Evolutionary conservation across 2,329 filamentous ascomycete genomes (phyloP).

Genomic region (Corinectria fuckeliana): DNA sequence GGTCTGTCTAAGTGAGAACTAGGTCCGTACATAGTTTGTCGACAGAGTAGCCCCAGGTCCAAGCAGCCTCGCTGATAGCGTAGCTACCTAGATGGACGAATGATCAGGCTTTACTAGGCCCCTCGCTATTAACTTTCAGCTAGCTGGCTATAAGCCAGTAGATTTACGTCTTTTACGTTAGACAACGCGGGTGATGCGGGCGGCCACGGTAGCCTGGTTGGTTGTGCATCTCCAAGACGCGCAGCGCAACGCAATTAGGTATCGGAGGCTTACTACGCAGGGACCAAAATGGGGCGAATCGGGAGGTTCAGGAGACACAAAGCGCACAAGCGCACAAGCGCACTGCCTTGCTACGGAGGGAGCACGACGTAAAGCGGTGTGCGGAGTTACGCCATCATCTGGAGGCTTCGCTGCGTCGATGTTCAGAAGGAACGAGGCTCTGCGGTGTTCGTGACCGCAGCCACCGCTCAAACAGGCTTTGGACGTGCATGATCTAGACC

Average conservation of each 20-base stretch:
- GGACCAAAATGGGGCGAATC: slow-evolving; percentile 1
- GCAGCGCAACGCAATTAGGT: not conserved
- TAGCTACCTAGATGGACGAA: too few species aligned
- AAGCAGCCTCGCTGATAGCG: too few species aligned
- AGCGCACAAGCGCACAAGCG: slow-evolving; percentile 3
- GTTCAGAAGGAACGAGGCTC: slow-evolving; percentile 7
- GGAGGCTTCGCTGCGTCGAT: not conserved
- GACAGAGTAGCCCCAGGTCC: not conserved
- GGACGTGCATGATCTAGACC: not conserved
- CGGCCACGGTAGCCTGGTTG: not conserved
- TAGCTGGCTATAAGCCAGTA: too few species aligned
- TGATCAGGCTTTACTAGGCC: too few species aligned
- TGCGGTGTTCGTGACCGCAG: not conserved
- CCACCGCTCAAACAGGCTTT: slow-evolving; percentile 8
- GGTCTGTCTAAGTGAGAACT: not conserved
- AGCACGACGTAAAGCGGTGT: slow-evolving; percentile 11
- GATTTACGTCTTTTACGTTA: not conserved
- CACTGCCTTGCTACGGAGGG: not conserved
- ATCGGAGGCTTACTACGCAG: not conserved
- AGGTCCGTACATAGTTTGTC: not conserved
- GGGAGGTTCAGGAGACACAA: not conserved
- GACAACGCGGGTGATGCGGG: slow-evolving; percentile 8
- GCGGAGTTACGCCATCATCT: not conserved
- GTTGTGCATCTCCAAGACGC: slow-evolving; percentile 2
- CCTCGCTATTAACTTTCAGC: too few species aligned